A percentile compares a stretch with the other conserved stretches of the same genome.
phyloP scores from a whole-genome alignment of 2,329 filamentous ascomycete genomes.

The Diaporthe helianthi region DNA sequence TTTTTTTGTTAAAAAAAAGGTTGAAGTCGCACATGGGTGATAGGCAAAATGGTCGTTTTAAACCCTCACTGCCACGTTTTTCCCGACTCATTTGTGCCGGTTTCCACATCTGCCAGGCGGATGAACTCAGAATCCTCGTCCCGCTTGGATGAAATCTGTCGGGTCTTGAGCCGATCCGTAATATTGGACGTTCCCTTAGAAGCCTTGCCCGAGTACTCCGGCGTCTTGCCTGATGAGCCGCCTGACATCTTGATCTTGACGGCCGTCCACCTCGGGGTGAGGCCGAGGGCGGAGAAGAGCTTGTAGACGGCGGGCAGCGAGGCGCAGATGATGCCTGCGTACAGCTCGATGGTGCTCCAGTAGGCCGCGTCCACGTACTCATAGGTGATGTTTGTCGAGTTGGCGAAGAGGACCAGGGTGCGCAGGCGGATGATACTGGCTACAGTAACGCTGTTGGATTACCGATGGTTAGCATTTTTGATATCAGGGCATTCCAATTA shows the following conservation, averaged over 20 bases:
- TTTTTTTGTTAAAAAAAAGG: too few species aligned
- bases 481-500: neutral
- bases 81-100: neutral
- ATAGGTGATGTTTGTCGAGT: constrained; percentile 16
- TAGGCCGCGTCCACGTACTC: constrained; percentile 4
- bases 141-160: neutral
- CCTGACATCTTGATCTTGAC: constrained; percentile 9
- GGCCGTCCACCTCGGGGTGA: neutral
- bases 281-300: constrained; percentile 3
- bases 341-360: constrained; percentile 20
- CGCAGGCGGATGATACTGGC: constrained; percentile 10
- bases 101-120: neutral
- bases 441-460: neutral
- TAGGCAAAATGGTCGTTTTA: neutral
- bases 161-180: neutral
- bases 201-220: neutral
- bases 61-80: neutral
- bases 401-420: neutral
- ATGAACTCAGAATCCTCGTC: neutral
- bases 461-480: neutral
- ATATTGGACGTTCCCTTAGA: neutral
- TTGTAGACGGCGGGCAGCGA: constrained; percentile 12
- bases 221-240: neutral
- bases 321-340: constrained; percentile 12
- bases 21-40: too few species aligned